Evolutionary conservation across 1,284 basidiomycete genomes (phyloP).

Genomic region (Sporisorium graminicola): DNA sequence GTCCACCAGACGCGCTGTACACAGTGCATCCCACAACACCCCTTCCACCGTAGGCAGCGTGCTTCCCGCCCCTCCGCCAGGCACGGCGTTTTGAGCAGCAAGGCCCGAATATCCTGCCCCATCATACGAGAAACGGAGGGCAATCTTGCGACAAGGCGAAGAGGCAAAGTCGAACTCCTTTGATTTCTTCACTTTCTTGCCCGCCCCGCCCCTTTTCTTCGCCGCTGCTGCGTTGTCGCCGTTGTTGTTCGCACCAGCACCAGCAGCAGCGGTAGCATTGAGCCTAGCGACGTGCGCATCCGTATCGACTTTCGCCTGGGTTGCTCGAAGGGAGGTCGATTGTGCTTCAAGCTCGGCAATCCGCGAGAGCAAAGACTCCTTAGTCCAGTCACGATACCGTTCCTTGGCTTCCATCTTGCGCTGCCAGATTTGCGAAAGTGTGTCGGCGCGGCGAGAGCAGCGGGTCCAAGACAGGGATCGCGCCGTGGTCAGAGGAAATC

Average conservation of each 20-base stretch:
- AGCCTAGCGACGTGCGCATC: constrained; percentile 3
- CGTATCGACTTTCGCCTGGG: constrained; percentile 8
- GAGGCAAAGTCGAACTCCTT: constrained; percentile 76
- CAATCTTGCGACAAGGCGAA: constrained; percentile 85
- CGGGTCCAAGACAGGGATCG: constrained; percentile 8
- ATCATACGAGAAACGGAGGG: constrained; percentile 89
- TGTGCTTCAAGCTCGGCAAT: constrained; percentile 58
- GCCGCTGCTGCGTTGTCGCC: not conserved
- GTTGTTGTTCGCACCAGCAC: no score
- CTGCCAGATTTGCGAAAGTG: constrained; percentile 18
- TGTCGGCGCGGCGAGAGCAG: not conserved
- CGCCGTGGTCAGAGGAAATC: not conserved
- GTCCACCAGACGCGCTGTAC: constrained; percentile 61
- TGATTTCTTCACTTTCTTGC: constrained; percentile 13
- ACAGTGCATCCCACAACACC: constrained; percentile 81
- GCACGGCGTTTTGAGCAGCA: constrained; percentile 75
- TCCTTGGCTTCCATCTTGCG: constrained; percentile 53
- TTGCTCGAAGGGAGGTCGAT: constrained; percentile 17
- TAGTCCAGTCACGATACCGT: constrained; percentile 52
- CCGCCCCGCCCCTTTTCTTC: not conserved
- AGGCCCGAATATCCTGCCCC: constrained; percentile 93
- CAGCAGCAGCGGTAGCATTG: not conserved
- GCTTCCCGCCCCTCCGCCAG: constrained; percentile 59
- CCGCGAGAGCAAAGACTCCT: constrained; percentile 44
- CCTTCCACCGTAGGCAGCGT: constrained; percentile 90